Conservation (phyloP, 495 filamentous ascomycete species). For the Annulohypoxylon maeteangense region DNA sequence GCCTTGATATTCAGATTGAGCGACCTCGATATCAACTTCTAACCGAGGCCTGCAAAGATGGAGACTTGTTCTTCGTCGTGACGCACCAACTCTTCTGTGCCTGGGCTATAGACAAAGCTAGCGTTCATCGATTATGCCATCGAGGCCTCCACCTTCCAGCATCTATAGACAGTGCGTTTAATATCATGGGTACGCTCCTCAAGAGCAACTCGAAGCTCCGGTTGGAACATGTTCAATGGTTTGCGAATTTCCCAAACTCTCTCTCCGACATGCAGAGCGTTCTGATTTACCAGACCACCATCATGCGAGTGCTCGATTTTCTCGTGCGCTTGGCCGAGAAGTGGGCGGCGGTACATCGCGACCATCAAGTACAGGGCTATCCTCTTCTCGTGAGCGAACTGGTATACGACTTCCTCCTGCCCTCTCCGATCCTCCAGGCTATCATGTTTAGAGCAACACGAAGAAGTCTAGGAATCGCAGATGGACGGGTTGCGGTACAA, state of each 20-base stretch:
- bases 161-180: slow-evolving; percentile 51
- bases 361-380: slow-evolving; percentile 47
- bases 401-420: slow-evolving; percentile 56
- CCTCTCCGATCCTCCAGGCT: slow-evolving; percentile 65
- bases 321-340: slow-evolving; percentile 49
- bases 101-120: slow-evolving; percentile 47
- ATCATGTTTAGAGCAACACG: slow-evolving; percentile 70
- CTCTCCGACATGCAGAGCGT: slow-evolving; percentile 42
- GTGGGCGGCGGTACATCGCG: slow-evolving; percentile 30
- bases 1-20: slow-evolving; percentile 50
- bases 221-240: slow-evolving; percentile 59
- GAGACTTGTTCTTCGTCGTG: slow-evolving; percentile 71
- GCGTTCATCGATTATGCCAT: slow-evolving; percentile 28
- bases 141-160: slow-evolving; percentile 14
- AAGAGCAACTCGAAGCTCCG: slow-evolving; percentile 53
- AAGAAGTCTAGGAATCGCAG: slow-evolving; percentile 49
- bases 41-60: slow-evolving; percentile 61
- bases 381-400: slow-evolving; percentile 73
- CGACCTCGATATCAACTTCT: slow-evolving; percentile 67
- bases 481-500: slow-evolving; percentile 36
- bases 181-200: slow-evolving; percentile 51
- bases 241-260: slow-evolving; percentile 61
- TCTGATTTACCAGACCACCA: slow-evolving; percentile 15
- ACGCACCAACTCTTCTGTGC: slow-evolving; percentile 76
- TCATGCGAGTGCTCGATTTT: slow-evolving; percentile 50